phyloP scores from a whole-genome alignment of 2,329 filamentous ascomycete species.

The Pyrenophora seminiperda region DNA sequence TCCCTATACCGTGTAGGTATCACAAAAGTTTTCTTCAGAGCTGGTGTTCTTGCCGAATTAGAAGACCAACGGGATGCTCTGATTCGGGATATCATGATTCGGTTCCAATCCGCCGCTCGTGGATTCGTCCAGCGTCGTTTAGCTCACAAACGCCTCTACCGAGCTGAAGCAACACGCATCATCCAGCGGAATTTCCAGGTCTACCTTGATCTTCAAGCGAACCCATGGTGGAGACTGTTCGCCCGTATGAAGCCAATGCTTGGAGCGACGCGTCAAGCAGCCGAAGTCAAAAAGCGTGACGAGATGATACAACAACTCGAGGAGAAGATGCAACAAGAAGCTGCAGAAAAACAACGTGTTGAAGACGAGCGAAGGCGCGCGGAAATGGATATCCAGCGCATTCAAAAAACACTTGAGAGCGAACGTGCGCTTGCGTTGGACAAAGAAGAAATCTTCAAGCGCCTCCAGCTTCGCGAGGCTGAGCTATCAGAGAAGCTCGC shows the following conservation, averaged over 20 bases:
- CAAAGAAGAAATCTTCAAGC: slow-evolving; percentile 98
- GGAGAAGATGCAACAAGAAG: slow-evolving; percentile 78
- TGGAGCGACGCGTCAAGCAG: slow-evolving; percentile 86
- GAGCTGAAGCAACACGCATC: slow-evolving; percentile 90
- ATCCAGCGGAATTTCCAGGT: slow-evolving; percentile 94
- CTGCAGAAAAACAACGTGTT: slow-evolving; percentile 73
- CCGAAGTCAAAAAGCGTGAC: slow-evolving; percentile 93
- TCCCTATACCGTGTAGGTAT: slow-evolving; percentile 90
- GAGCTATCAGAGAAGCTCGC: slow-evolving; percentile 93
- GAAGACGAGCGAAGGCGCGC: slow-evolving; percentile 91
- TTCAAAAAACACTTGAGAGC: slow-evolving; percentile 93
- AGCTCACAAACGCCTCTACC: slow-evolving; percentile 90
- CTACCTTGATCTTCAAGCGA: slow-evolving; percentile 86
- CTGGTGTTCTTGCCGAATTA: slow-evolving; percentile 91
- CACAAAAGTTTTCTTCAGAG: slow-evolving; percentile 97
- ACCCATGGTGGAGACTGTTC: slow-evolving; percentile 97
- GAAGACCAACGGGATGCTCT: slow-evolving; percentile 94
- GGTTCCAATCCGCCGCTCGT: slow-evolving; percentile 89
- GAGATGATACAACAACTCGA: slow-evolving; percentile 90
- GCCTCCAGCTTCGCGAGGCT: slow-evolving; percentile 87
- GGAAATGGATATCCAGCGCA: slow-evolving; percentile 82
- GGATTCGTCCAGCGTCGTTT: slow-evolving; percentile 88
- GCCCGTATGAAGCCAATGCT: slow-evolving; percentile 94
- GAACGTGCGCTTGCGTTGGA: slow-evolving; percentile 94
- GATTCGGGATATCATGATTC: slow-evolving; percentile 90